Conservation (phyloP, 2,329 filamentous ascomycete genomes). For the Plenodomus biglobosus region DNA sequence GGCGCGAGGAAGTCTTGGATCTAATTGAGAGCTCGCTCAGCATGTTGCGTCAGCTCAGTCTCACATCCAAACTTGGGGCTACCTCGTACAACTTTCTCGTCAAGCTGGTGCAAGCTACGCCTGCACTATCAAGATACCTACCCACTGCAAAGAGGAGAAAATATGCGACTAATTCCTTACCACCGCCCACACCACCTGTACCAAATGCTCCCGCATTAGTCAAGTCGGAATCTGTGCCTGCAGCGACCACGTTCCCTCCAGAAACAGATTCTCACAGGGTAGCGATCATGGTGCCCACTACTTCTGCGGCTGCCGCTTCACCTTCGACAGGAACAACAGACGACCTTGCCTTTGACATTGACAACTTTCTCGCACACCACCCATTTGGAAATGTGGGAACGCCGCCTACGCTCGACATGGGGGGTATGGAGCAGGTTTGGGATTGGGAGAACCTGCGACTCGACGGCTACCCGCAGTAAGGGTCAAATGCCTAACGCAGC, state of each 20-base stretch:
- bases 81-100: conserved; percentile 35
- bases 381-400: conserved; percentile 18
- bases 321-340: conserved; percentile 11
- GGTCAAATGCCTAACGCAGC: neutral
- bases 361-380: conserved; percentile 33
- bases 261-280: neutral
- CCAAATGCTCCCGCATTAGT: neutral
- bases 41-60: conserved; percentile 35
- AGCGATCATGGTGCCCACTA: neutral
- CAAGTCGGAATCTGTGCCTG: neutral
- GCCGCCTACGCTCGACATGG: conserved; percentile 23
- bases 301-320: neutral
- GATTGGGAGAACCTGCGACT: conserved; percentile 35
- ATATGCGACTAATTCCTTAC: conserved; percentile 4
- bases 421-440: conserved; percentile 39
- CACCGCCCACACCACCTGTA: neutral
- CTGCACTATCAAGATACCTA: conserved; percentile 19
- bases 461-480: conserved; percentile 13
- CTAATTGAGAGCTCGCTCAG: conserved; percentile 41
- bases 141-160: conserved; percentile 23
- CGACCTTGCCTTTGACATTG: conserved; percentile 30
- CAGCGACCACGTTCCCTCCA: neutral
- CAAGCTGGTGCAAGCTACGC: conserved; percentile 34
- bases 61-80: conserved; percentile 32
- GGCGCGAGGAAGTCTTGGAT: conserved; percentile 46